Evolutionary conservation across 2,329 filamentous ascomycete species (phyloP).

Genomic region (Cercospora berteroae): DNA sequence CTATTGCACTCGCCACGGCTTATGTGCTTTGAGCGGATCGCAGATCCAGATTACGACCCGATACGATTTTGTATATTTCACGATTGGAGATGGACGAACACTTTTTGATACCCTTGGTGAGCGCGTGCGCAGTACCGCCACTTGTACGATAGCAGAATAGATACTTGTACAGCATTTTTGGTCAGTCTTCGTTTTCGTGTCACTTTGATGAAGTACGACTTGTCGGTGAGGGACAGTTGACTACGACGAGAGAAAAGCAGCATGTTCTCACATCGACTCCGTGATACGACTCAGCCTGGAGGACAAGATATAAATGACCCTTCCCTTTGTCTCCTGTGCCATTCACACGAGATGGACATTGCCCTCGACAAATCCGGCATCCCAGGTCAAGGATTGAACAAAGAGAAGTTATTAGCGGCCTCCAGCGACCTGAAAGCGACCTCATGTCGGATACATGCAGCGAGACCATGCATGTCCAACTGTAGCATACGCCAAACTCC

Average conservation of each 20-base stretch:
- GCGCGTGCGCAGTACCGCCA: not conserved
- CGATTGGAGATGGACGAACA: not conserved
- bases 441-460: no score
- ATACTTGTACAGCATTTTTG: not conserved
- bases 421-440: no score
- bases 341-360: not conserved
- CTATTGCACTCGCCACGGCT: constrained; percentile 28
- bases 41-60: not conserved
- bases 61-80: not conserved
- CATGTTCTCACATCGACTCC: not conserved
- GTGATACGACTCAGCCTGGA: not conserved
- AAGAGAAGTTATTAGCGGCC: no score
- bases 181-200: not conserved
- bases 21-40: not conserved
- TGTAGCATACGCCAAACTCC: not conserved
- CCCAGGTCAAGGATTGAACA: no score
- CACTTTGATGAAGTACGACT: not conserved
- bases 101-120: not conserved
- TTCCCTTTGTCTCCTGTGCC: not conserved
- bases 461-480: not conserved
- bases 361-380: not conserved
- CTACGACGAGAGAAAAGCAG: not conserved
- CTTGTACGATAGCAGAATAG: not conserved
- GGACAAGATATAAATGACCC: not conserved
- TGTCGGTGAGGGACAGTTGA: no score